These are phyloP conservation scores for maize (Zea mays) DNA, from an alignment of 176 grass and related monocot genomes.

Conservation along the genomic window DNA sequence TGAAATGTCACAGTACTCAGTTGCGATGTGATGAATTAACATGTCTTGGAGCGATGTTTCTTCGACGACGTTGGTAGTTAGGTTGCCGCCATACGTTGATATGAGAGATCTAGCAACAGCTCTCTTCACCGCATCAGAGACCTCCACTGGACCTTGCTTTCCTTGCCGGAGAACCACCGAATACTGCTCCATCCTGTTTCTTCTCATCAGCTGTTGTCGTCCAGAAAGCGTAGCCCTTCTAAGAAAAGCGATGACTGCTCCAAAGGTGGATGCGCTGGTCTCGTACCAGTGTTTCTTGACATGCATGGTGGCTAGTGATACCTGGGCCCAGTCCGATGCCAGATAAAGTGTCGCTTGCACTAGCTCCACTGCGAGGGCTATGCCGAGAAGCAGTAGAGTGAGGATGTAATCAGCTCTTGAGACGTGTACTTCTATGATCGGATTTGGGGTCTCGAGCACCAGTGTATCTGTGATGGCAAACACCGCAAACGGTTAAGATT, in stretches of 20 bases:
- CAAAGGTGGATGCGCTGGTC: not conserved
- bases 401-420: not conserved
- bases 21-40: not conserved
- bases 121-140: not conserved
- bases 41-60: not conserved
- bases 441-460: not conserved
- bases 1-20: not conserved
- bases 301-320: not conserved
- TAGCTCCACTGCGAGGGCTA: not conserved
- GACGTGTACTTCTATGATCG: not conserved
- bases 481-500: not conserved
- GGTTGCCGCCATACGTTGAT: not conserved
- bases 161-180: not conserved
- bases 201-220: not conserved
- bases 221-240: not conserved
- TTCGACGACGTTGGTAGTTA: no score
- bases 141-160: not conserved
- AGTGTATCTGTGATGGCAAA: not conserved
- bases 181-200: not conserved
- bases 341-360: conserved; percentile 6
- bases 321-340: conserved; percentile 17
- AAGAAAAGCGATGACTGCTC: not conserved
- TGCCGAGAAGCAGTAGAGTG: not conserved
- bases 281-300: accelerated
- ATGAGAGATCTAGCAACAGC: not conserved